Percentiles rank a stretch among this genome's conserved stretches.
phyloP scores from a whole-genome alignment of 176 grass and related monocot genomes.

The Bonia amplexicaulis region DNA sequence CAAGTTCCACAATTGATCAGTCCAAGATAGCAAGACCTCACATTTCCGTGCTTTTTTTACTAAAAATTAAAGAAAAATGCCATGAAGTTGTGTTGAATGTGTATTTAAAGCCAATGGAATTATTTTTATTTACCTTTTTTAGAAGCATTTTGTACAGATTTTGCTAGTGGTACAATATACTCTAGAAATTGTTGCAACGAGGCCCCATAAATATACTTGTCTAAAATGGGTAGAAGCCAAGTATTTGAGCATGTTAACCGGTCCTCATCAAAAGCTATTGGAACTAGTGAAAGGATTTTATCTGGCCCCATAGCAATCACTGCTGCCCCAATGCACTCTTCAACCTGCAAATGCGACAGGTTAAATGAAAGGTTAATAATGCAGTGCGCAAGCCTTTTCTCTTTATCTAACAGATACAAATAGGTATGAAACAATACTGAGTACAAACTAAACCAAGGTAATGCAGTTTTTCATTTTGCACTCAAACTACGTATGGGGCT shows the following conservation, averaged over 20 bases:
- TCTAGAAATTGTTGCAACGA: slow-evolving; percentile 63
- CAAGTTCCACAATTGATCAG: slow-evolving; percentile 65
- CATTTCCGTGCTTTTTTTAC: slow-evolving; percentile 55
- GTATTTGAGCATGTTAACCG: slow-evolving; percentile 65
- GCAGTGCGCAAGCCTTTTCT: not conserved
- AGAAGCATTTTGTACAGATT: slow-evolving; percentile 53
- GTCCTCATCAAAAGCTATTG: slow-evolving; percentile 59
- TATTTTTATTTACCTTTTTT: slow-evolving; percentile 42
- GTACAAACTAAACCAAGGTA: not conserved
- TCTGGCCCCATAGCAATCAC: slow-evolving; percentile 72
- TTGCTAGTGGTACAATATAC: slow-evolving; percentile 59
- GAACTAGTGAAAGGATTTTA: slow-evolving; percentile 69
- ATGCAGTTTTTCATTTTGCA: not conserved
- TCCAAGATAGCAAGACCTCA: slow-evolving; percentile 41
- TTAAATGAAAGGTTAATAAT: slow-evolving; percentile 11
- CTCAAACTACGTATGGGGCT: not conserved
- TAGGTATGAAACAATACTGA: not conserved
- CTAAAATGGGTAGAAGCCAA: slow-evolving; percentile 91
- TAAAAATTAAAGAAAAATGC: slow-evolving; percentile 47
- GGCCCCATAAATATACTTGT: slow-evolving; percentile 61
- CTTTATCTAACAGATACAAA: not conserved
- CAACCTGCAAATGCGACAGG: slow-evolving; percentile 51
- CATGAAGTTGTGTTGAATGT: slow-evolving; percentile 3
- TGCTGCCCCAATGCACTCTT: slow-evolving; percentile 84
- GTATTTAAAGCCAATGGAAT: slow-evolving; percentile 10